Conservation (phyloP, 2,329 filamentous ascomycete genomes). For the Tolypocladium ovalisporum region DNA sequence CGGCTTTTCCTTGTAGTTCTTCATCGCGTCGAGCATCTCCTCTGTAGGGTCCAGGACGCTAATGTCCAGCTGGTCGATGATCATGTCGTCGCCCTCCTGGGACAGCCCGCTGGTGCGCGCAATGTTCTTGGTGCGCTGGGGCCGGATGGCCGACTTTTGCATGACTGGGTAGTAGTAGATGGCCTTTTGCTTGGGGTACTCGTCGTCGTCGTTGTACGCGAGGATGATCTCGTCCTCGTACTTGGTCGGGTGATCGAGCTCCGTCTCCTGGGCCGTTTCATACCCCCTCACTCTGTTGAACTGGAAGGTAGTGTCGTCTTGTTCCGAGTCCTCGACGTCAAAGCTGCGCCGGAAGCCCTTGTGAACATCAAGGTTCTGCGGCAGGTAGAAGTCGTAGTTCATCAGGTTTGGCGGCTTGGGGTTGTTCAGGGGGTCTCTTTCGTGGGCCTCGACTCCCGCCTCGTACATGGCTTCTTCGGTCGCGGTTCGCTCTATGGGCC, state of each 20-base stretch:
- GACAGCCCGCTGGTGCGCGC: slow-evolving; percentile 36
- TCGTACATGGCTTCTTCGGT: slow-evolving; percentile 43
- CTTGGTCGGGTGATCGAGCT: slow-evolving; percentile 46
- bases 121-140: slow-evolving; percentile 54
- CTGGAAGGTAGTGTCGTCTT: slow-evolving; percentile 50
- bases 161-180: slow-evolving; percentile 60
- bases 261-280: slow-evolving; percentile 48
- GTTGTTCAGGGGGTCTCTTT: slow-evolving; percentile 43
- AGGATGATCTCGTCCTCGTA: slow-evolving; percentile 55
- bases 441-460: slow-evolving; percentile 39
- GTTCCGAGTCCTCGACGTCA: slow-evolving; percentile 43
- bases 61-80: slow-evolving; percentile 45
- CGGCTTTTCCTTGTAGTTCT: slow-evolving; percentile 40
- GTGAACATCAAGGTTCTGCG: slow-evolving; percentile 34
- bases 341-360: slow-evolving; percentile 50
- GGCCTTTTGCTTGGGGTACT: slow-evolving; percentile 41
- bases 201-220: slow-evolving; percentile 42
- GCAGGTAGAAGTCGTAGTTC: slow-evolving; percentile 58
- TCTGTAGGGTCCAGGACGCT: slow-evolving; percentile 44
- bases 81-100: slow-evolving; percentile 37
- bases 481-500: slow-evolving; percentile 44
- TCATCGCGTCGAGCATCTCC: slow-evolving; percentile 39
- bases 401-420: slow-evolving; percentile 46
- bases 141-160: slow-evolving; percentile 50
- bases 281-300: slow-evolving; percentile 54